Conservation (phyloP, 140 eudicot genomes). For the Cichorium intybus region DNA sequence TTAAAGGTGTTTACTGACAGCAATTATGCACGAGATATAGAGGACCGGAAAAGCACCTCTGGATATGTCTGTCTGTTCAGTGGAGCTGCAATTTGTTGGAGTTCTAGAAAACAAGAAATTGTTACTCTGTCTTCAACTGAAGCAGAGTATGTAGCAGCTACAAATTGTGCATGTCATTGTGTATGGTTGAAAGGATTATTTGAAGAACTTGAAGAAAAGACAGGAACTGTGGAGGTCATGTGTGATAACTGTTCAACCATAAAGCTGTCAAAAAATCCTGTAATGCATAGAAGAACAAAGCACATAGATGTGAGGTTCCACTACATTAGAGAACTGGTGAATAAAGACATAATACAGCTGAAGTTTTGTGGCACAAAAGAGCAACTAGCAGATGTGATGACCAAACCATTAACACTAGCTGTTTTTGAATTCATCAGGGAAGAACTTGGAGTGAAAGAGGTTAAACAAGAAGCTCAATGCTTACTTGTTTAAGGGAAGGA, state of each 20-base stretch:
- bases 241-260: no score
- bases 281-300: neutral
- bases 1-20: neutral
- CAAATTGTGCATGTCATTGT: no score
- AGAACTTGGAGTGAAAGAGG: no score
- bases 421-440: no score
- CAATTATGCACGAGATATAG: neutral
- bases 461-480: no score
- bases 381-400: neutral
- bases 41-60: neutral
- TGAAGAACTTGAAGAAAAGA: no score
- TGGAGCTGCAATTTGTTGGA: no score
- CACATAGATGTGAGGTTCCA: neutral
- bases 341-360: neutral
- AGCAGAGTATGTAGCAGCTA: neutral
- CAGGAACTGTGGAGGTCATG: no score
- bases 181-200: no score
- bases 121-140: neutral
- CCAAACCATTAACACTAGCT: neutral
- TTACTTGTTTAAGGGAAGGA: no score
- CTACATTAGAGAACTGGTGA: neutral
- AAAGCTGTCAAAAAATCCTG: neutral
- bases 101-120: neutral
- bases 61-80: neutral
- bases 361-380: neutral